These are phyloP conservation scores for Monosporascus ibericus DNA, from an alignment of 2,329 filamentous ascomycete genomes.

Conservation along the genomic window DNA sequence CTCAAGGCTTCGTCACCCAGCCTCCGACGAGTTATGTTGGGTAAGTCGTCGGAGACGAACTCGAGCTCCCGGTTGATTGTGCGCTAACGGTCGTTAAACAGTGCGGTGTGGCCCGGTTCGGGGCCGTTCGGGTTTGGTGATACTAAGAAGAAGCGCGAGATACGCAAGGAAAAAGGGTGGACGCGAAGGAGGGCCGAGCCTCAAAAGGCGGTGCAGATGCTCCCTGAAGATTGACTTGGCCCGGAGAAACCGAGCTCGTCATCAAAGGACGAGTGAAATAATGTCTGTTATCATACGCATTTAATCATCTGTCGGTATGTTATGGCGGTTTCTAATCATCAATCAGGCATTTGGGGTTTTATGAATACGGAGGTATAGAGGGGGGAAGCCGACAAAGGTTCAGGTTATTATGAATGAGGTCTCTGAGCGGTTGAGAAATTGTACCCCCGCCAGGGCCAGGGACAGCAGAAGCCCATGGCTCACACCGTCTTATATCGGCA, in stretches of 20 bases:
- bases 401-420: no score
- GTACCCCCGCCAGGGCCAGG: no score
- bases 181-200: not conserved
- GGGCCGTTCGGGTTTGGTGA: not conserved
- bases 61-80: no score
- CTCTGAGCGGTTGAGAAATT: no score
- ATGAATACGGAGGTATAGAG: no score
- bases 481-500: not conserved
- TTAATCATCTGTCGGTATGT: no score
- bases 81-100: not conserved
- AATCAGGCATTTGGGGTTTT: no score
- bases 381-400: no score
- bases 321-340: no score
- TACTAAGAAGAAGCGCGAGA: not conserved
- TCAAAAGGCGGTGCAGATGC: not conserved
- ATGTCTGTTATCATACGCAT: not conserved
- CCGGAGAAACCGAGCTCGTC: no score
- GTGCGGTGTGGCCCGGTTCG: not conserved
- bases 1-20: conserved; percentile 21
- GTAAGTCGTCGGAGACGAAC: conserved; percentile 11
- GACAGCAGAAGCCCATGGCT: not conserved
- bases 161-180: not conserved
- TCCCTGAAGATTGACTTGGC: not conserved
- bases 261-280: not conserved
- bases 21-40: conserved; percentile 21